Conservation (phyloP, 2,329 filamentous ascomycete genomes). For the Fonsecaea erecta region DNA sequence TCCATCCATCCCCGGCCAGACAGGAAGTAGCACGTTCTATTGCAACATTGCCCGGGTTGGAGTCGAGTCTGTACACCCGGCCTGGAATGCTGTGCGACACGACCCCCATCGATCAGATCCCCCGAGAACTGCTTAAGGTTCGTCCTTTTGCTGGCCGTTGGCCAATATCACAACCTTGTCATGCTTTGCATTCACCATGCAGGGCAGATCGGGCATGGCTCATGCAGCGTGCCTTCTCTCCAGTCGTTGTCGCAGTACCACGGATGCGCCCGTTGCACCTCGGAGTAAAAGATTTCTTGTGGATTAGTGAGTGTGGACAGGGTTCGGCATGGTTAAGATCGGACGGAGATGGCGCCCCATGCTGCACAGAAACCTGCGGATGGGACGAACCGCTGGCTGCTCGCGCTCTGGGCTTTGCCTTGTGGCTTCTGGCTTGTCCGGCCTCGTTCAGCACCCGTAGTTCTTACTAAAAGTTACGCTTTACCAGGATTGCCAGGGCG, state of each 20-base stretch:
- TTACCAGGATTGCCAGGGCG: constrained; percentile 2
- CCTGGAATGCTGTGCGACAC: constrained; percentile 14
- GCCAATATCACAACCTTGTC: constrained; percentile 7
- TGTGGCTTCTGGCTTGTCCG: constrained; percentile 13
- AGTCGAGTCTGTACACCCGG: background rate
- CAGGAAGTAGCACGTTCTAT: constrained; percentile 1
- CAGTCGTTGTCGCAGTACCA: background rate
- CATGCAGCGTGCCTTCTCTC: constrained; percentile 12
- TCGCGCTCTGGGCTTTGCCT: constrained; percentile 17
- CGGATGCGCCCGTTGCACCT: background rate
- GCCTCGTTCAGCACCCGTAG: background rate
- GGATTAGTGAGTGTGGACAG: background rate
- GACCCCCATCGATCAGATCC: constrained; percentile 7
- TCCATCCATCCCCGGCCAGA: constrained; percentile 2
- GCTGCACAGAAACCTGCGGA: constrained; percentile 13
- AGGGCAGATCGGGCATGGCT: constrained; percentile 9
- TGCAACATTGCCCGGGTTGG: constrained; percentile 10
- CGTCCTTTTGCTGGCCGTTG: constrained; percentile 18
- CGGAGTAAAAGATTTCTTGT: background rate
- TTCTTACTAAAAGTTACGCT: constrained; percentile 1
- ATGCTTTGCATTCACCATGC: constrained; percentile 17
- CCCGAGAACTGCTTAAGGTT: constrained; percentile 8
- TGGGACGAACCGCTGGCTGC: constrained; percentile 31
- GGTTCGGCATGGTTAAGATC: background rate
- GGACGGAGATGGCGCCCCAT: background rate